Evolutionary conservation across 208 protist species (phyloP).

Genomic region (Kentomonas sorsogonicus): DNA sequence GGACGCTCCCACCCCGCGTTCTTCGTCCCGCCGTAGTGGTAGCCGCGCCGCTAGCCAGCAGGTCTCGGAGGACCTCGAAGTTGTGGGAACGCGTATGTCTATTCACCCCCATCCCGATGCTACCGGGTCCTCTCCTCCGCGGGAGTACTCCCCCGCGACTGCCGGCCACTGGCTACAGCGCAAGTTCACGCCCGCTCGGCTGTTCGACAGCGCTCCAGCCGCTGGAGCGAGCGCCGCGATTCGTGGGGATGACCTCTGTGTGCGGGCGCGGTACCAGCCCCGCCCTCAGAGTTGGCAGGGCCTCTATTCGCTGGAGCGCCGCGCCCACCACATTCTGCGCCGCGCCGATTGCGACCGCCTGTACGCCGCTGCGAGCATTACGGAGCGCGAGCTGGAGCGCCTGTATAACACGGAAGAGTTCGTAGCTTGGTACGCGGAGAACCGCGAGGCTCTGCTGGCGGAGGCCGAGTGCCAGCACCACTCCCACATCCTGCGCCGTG

Average conservation of each 20-base stretch:
- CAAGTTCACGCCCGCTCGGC: not conserved
- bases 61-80: too few relatives aligned
- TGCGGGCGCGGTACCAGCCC: too few relatives aligned
- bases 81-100: too few relatives aligned
- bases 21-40: too few relatives aligned
- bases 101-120: too few relatives aligned
- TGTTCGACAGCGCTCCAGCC: not conserved
- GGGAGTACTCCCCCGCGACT: not conserved
- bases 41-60: too few relatives aligned
- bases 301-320: conserved; percentile 4
- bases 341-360: conserved; percentile 11
- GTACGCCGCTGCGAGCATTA: conserved; percentile 28
- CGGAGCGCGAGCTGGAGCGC: conserved; percentile 27
- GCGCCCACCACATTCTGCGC: conserved; percentile 16
- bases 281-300: too few relatives aligned
- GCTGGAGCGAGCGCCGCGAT: not conserved
- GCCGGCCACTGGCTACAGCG: not conserved
- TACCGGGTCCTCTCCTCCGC: too few relatives aligned
- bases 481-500: conserved; percentile 24
- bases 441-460: conserved; percentile 38
- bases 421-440: conserved; percentile 40
- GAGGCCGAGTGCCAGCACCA: conserved; percentile 31
- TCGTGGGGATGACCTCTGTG: too few relatives aligned
- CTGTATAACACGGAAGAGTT: conserved; percentile 52
- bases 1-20: too few relatives aligned